phyloP scores from a whole-genome alignment of 768 basidiomycete species.

The Boletus vinaceobasis region DNA sequence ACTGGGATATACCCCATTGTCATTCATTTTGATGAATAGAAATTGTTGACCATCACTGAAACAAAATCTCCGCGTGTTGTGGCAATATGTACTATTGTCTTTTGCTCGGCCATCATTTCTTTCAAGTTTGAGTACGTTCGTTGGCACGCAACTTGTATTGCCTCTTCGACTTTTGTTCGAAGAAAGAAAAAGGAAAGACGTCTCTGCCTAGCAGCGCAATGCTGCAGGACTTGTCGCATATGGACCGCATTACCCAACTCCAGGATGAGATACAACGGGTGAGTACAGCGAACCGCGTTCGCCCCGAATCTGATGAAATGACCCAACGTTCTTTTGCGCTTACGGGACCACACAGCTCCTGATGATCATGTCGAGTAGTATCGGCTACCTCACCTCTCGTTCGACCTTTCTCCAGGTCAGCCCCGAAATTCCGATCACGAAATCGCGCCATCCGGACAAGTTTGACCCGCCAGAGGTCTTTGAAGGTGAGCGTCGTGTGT shows the following conservation, averaged over 20 bases:
- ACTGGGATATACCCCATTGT: not conserved
- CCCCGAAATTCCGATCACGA: conserved; percentile 79
- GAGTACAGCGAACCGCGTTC: not conserved
- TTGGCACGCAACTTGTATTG: conserved; percentile 3
- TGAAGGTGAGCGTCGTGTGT: conserved; percentile 47
- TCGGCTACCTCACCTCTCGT: conserved; percentile 75
- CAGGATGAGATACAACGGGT: conserved; percentile 94
- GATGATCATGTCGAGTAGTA: conserved; percentile 80
- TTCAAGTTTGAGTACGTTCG: not conserved
- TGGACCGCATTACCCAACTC: conserved; percentile 95
- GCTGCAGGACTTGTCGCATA: conserved; percentile 90
- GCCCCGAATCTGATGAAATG: conserved; percentile 14
- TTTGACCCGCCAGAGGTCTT: conserved; percentile 71
- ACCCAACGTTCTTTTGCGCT: not conserved
- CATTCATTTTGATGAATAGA: not conserved
- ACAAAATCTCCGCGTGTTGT: not conserved
- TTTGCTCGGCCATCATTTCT: conserved; percentile 1
- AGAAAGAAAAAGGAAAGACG: conserved; percentile 1
- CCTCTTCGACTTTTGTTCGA: conserved; percentile 13
- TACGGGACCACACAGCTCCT: conserved; percentile 52
- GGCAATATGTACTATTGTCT: too few relatives aligned
- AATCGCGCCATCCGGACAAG: conserved; percentile 68
- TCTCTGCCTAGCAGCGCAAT: conserved; percentile 55
- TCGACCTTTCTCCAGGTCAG: conserved; percentile 78
- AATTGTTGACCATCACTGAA: not conserved